Evolutionary conservation across 140 eudicot genomes (phyloP).

Genomic region (Flaveria floridana): DNA sequence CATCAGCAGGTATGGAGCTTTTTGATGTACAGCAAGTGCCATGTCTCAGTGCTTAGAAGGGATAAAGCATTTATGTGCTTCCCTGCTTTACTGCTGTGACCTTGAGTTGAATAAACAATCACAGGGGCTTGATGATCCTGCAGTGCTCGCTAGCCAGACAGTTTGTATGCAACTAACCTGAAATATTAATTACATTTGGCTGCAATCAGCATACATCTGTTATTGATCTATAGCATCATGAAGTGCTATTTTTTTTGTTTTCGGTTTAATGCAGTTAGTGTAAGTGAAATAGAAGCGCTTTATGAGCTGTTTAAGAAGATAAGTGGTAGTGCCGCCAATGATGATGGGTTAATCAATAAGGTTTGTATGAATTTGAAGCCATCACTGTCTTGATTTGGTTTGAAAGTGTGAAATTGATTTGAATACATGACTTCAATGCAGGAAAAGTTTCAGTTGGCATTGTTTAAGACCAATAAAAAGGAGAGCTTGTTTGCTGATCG

Average conservation of each 20-base stretch:
- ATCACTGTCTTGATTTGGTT: constrained; percentile 3
- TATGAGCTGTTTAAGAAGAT: constrained; percentile 88
- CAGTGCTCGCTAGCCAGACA: constrained; percentile 81
- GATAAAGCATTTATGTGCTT: constrained; percentile 76
- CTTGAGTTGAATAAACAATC: constrained; percentile 66
- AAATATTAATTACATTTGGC: background rate
- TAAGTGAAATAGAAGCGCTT: constrained; percentile 91
- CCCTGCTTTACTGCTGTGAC: constrained; percentile 76
- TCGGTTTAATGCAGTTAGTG: constrained; percentile 70
- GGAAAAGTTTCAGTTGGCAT: constrained; percentile 94
- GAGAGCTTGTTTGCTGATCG: constrained; percentile 96
- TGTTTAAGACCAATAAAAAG: constrained; percentile 86
- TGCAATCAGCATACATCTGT: background rate
- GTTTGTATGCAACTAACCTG: constrained; percentile 58
- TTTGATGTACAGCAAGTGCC: constrained; percentile 53
- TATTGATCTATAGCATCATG: background rate
- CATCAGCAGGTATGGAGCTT: constrained; percentile 61
- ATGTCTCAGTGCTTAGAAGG: constrained; percentile 96
- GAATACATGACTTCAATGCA: constrained; percentile 32
- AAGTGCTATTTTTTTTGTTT: background rate
- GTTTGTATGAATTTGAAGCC: constrained; percentile 29
- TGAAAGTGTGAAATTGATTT: background rate
- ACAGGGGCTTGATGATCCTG: constrained; percentile 88
- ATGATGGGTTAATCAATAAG: constrained; percentile 88
- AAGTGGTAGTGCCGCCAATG: constrained; percentile 90